Conservation (phyloP, 345 rosid species). For the Salix caprea region DNA sequence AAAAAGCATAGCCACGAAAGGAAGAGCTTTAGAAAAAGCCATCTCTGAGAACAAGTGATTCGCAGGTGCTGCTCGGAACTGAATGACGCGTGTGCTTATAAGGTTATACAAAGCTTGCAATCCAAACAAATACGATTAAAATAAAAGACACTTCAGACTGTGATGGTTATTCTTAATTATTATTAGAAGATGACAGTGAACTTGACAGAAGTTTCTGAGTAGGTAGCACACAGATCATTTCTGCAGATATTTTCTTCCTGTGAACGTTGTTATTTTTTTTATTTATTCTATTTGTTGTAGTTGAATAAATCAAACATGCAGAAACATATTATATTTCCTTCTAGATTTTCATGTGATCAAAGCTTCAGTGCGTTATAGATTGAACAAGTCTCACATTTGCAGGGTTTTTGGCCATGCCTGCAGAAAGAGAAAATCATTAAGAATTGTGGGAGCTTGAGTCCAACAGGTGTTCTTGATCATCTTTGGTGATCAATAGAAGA, state of each 20-base stretch:
- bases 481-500: no score
- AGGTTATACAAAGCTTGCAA: background rate
- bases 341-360: background rate
- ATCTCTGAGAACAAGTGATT: background rate
- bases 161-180: background rate
- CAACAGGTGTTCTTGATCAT: no score
- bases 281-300: background rate
- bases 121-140: background rate
- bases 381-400: background rate
- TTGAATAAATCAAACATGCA: background rate
- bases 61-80: background rate
- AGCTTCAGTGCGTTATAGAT: background rate
- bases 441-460: no score
- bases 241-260: background rate
- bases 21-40: background rate
- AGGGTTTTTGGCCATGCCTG: background rate
- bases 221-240: background rate
- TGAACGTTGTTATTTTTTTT: background rate
- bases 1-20: slow-evolving; percentile 5
- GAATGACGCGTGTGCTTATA: slow-evolving; percentile 4
- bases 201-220: background rate
- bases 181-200: background rate
- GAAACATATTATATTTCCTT: background rate
- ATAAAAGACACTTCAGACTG: background rate
- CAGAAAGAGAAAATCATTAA: background rate